A percentile compares a stretch with the other conserved stretches of the same genome.
These are phyloP conservation scores for Populus hybrid DNA, from an alignment of 441 rosid species.

Conservation along the genomic window DNA sequence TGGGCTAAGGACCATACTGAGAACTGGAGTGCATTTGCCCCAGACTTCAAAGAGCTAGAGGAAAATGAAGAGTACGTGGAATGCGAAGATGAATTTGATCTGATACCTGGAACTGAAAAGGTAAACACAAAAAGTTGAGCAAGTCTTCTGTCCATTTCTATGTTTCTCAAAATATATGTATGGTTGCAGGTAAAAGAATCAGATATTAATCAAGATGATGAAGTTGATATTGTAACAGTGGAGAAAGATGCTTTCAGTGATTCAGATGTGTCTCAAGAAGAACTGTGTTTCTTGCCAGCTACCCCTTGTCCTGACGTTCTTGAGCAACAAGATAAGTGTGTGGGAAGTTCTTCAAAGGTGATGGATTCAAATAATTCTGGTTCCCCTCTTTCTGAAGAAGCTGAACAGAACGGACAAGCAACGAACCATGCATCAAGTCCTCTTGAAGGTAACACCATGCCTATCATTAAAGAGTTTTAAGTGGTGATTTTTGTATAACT, in stretches of 20 bases:
- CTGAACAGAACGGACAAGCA: constrained; percentile 67
- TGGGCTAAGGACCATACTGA: constrained; percentile 99
- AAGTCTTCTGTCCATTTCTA: constrained; percentile 14
- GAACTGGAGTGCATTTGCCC: constrained; percentile 99
- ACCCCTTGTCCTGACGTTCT: constrained; percentile 75
- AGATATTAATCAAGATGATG: constrained; percentile 84
- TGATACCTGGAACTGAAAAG: constrained; percentile 90
- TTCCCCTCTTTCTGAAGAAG: constrained; percentile 80
- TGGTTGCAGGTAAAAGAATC: constrained; percentile 69
- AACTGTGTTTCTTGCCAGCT: constrained; percentile 88
- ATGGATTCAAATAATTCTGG: constrained; percentile 61
- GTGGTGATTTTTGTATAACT: constrained; percentile 8
- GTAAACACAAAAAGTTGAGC: constrained; percentile 32
- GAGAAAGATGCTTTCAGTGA: constrained; percentile 91
- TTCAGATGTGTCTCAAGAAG: constrained; percentile 93
- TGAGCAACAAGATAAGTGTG: constrained; percentile 61
- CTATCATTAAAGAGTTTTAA: background rate
- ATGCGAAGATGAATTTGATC: constrained; percentile 94
- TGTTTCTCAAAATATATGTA: constrained; percentile 21
- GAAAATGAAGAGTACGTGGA: constrained; percentile 98
- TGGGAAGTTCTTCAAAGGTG: constrained; percentile 63
- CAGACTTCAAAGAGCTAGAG: constrained; percentile 97
- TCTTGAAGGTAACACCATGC: constrained; percentile 56
- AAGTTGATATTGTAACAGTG: constrained; percentile 79
- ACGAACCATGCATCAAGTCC: constrained; percentile 64